phyloP scores from a whole-genome alignment of 768 basidiomycete species.

The Guyanaporus albipodus region DNA sequence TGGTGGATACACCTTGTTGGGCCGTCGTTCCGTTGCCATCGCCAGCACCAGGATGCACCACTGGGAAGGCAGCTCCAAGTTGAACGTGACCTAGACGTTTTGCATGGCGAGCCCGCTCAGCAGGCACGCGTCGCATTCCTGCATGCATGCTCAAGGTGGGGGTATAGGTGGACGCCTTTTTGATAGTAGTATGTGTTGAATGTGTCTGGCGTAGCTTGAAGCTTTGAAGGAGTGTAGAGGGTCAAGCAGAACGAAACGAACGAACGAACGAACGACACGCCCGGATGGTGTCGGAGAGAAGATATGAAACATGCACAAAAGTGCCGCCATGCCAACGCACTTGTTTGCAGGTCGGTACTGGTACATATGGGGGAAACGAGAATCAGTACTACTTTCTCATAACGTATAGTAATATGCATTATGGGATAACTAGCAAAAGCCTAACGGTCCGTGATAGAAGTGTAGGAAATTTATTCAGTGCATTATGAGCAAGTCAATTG shows the following conservation, averaged over 20 bases:
- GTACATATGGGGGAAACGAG: no score
- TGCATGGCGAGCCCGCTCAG: slow-evolving; percentile 32
- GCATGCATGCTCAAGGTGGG: slow-evolving; percentile 21
- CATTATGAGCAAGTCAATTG: no score
- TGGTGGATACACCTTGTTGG: neutral
- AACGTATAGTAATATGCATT: neutral
- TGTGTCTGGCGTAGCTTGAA: neutral
- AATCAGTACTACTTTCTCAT: no score
- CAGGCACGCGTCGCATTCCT: slow-evolving; percentile 25
- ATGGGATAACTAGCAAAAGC: neutral
- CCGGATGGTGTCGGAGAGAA: neutral
- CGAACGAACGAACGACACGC: neutral
- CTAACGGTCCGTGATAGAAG: no score
- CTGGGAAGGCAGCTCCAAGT: neutral
- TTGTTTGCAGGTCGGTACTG: neutral
- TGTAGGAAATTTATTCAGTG: no score
- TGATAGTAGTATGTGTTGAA: no score
- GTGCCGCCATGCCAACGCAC: slow-evolving; percentile 20
- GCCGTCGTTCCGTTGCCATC: neutral
- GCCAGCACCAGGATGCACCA: slow-evolving; percentile 1
- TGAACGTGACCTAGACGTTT: slow-evolving; percentile 30
- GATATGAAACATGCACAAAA: slow-evolving; percentile 3
- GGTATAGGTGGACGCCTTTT: neutral
- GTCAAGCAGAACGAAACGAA: slow-evolving; percentile 6
- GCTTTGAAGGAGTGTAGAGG: slow-evolving; percentile 23